Conservation (phyloP, 352 stramenopile genomes). For the Phytophthora chlamydospora region DNA sequence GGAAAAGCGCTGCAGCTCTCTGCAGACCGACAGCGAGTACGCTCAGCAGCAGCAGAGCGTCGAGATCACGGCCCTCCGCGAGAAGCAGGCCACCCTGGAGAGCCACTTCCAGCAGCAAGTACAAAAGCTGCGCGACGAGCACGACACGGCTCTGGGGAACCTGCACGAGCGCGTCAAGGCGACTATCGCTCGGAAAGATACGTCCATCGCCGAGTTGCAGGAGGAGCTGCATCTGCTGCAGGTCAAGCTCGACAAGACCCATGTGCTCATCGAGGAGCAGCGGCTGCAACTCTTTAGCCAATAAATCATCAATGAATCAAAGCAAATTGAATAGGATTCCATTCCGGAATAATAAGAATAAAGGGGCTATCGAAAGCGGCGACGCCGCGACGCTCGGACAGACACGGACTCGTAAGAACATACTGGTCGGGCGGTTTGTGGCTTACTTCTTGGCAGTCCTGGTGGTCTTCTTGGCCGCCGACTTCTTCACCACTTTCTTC, state of each 20-base stretch:
- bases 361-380: slow-evolving; percentile 20
- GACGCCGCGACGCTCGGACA: slow-evolving; percentile 9
- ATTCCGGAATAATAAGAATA: slow-evolving; percentile 74
- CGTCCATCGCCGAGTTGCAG: slow-evolving; percentile 64
- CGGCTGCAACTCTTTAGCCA: slow-evolving; percentile 66
- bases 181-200: slow-evolving; percentile 73
- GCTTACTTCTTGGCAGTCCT: slow-evolving; percentile 51
- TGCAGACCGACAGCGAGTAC: slow-evolving; percentile 51
- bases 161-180: slow-evolving; percentile 75
- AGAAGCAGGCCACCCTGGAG: slow-evolving; percentile 52
- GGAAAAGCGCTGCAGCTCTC: slow-evolving; percentile 47
- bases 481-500: slow-evolving; percentile 78
- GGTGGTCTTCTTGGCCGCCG: slow-evolving; percentile 56
- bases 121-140: slow-evolving; percentile 49
- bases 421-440: not conserved
- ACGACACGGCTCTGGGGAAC: slow-evolving; percentile 62
- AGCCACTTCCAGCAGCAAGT: slow-evolving; percentile 48
- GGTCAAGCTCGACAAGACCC: slow-evolving; percentile 78
- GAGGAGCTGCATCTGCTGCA: slow-evolving; percentile 75
- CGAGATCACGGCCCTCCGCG: slow-evolving; percentile 49
- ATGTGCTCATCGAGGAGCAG: slow-evolving; percentile 78
- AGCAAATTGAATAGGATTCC: slow-evolving; percentile 45
- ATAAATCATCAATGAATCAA: slow-evolving; percentile 18
- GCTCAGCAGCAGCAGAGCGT: slow-evolving; percentile 49
- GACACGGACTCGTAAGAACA: slow-evolving; percentile 33